Evolutionary conservation across 768 basidiomycete species (phyloP).

Genomic region (Chlorophyllum brunneum): DNA sequence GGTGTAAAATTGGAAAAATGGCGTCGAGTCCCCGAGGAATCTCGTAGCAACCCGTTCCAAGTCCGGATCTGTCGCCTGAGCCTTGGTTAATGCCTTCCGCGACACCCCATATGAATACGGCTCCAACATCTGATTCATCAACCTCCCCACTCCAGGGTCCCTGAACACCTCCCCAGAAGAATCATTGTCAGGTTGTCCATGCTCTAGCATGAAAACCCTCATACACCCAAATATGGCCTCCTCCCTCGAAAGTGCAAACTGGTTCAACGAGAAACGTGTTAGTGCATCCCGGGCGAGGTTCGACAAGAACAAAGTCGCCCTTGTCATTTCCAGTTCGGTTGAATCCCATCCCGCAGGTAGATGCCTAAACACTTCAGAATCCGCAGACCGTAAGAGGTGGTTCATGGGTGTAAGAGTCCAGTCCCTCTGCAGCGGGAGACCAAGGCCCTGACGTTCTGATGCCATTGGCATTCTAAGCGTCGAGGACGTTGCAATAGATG

Average conservation of each 20-base stretch:
- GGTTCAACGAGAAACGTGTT: constrained; percentile 32
- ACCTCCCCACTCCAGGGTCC: constrained; percentile 54
- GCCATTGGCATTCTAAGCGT: constrained; percentile 47
- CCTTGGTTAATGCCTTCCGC: neutral
- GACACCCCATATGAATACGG: constrained; percentile 42
- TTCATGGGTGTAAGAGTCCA: constrained; percentile 72
- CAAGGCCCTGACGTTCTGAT: constrained; percentile 23
- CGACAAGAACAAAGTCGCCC: constrained; percentile 63
- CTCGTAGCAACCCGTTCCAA: constrained; percentile 53
- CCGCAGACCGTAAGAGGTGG: constrained; percentile 76
- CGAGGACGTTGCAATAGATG: constrained; percentile 52
- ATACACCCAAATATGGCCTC: constrained; percentile 75
- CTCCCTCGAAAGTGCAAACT: constrained; percentile 45
- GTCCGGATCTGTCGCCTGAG: constrained; percentile 17
- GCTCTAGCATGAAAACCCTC: constrained; percentile 96
- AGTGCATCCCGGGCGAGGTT: constrained; percentile 45
- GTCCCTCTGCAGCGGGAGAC: constrained; percentile 49
- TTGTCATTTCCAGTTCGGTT: constrained; percentile 74
- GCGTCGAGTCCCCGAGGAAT: constrained; percentile 63
- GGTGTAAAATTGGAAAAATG: constrained; percentile 93
- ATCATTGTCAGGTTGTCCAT: constrained; percentile 57
- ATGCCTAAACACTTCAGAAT: constrained; percentile 61
- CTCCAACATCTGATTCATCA: constrained; percentile 58
- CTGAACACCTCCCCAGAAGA: constrained; percentile 72
- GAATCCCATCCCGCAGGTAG: constrained; percentile 73